Evolutionary conservation across 192 early-diverging fungal genomes (phyloP), one percentile per base, ranked within the genome.

Genomic region (Martensiomyces pterosporus): DNA sequence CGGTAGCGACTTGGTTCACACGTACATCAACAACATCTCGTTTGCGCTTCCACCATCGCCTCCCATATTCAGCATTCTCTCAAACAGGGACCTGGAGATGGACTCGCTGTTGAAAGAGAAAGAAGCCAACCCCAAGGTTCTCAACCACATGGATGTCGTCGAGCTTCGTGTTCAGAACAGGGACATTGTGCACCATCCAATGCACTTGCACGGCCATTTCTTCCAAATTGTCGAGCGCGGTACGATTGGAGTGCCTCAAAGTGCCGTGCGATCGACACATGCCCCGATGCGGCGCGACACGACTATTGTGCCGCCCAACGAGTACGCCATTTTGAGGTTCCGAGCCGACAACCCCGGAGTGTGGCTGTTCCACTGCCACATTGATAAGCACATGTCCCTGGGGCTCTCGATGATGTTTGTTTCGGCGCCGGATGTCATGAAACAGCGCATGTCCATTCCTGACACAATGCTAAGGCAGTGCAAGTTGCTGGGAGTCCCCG

Each of bases 281-380:
- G 38, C 51, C 47, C 58, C 75, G 29, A 55, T 82, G 38, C 78
- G 83, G 29, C 79, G 91, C 41, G 91, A 93, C 55, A 86, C 82
- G 3, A 64, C 85, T 4, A 48, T 80, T 16, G 68, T 90, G 3
- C 79, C 77, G 23, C 67, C 67, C 21, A 52, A 71, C 35, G 52
- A 76, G 24, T 85, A 79, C 47, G 71, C 67, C n/a, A 75, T 82
- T 15, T 63, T 93, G 50, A 73, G 88, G 24, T 86, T 89, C 68
- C 41, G 67, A 12, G 84, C 85, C 18, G 82, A 90, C 63, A 93
- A 90, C 56, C 86, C 87, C 9, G 90, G 89, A 24, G 79, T 81
- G 37, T 93, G 89, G 89, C 53, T 87, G 26, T 78, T 91, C 76
- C 91, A 91, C 67, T 93, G 91, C 64, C 91, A 91, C 59, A 68